These are phyloP conservation scores for Neonectria magnoliae DNA, from an alignment of 2,329 filamentous ascomycete species.

Conservation along the genomic window DNA sequence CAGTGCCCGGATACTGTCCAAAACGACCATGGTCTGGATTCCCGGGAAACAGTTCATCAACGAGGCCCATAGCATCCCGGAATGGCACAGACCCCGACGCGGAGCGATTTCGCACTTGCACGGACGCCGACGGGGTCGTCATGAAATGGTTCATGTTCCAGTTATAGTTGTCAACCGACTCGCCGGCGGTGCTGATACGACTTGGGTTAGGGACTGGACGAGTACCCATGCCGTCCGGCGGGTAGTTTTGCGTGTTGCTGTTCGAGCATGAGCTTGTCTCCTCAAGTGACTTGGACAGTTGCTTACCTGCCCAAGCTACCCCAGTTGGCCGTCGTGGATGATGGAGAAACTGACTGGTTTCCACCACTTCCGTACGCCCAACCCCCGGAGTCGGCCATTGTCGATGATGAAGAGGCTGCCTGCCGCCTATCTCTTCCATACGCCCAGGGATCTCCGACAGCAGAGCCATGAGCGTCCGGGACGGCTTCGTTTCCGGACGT, in stretches of 20 bases:
- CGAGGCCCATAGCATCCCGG: neutral
- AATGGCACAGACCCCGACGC: neutral
- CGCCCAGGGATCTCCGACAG: neutral
- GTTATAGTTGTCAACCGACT: neutral
- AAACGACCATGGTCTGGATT: neutral
- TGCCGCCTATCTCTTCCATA: neutral
- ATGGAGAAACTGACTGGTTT: neutral
- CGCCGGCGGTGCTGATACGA: neutral
- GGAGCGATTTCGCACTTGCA: neutral
- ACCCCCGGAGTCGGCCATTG: neutral
- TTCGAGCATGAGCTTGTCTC: neutral
- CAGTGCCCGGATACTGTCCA: neutral
- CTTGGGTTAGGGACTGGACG: neutral
- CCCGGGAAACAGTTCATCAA: neutral
- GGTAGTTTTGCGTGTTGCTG: neutral
- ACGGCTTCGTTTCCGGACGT: neutral
- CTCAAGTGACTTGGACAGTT: neutral
- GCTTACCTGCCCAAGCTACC: constrained; percentile 13
- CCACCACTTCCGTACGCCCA: neutral
- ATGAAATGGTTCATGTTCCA: neutral
- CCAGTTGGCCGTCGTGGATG: constrained; percentile 2
- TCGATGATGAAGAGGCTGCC: constrained; percentile 1
- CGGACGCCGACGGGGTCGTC: neutral
- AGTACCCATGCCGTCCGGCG: neutral
- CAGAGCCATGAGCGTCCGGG: neutral